Evolutionary conservation across 805 yeast species (phyloP), one percentile per base, ranked within the genome.

Genomic region (Saturnispora sanitii): DNA sequence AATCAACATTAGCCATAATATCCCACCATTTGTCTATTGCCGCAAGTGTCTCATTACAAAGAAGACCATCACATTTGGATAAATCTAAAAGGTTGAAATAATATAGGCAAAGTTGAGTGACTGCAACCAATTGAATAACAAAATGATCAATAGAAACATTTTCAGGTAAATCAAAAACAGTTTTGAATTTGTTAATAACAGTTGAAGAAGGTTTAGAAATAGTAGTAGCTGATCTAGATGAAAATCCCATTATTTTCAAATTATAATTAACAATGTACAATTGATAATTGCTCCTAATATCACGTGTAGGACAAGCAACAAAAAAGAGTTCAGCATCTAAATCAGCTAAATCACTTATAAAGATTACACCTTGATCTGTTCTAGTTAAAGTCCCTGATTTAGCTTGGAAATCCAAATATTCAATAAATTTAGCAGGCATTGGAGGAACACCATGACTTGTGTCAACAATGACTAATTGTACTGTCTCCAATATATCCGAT

Each of bases 1-100:
- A 45, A 41, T 52, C 63, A 47, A 81, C 71, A 6, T 45, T 47
- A 1, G 30, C 20, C 2, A 57, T 42, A 27, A 74, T 56, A 28
- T 66, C 67, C 96, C 97, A 90, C 96, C 97, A 90, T 34, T 68
- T 66, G 2, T 58, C 52, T 19, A 86, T 70, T 0, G 94, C 94
- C 18, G 61, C 67, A 45, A 79, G 80, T 0, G 98, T 90, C 42
- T 71, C 68, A 43, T 76, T 73, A 57, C 97, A 90, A 2, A 87
- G 62, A 13, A 90, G 62, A 0, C 98, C 97, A 60, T 92, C 96
- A 42, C 84, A 83, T 48, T 71, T 76, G 25, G 62, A 62, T 0
- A 84, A 77, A 38, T 77, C 80, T 12, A 86, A 66, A 32, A 86
- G 59, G 42, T 78, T 82, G 58, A 82, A 88, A 58, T 87, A 88